These are phyloP conservation scores for Cornus kousa DNA, from an alignment of 148 eudicot species.

Conservation along the genomic window DNA sequence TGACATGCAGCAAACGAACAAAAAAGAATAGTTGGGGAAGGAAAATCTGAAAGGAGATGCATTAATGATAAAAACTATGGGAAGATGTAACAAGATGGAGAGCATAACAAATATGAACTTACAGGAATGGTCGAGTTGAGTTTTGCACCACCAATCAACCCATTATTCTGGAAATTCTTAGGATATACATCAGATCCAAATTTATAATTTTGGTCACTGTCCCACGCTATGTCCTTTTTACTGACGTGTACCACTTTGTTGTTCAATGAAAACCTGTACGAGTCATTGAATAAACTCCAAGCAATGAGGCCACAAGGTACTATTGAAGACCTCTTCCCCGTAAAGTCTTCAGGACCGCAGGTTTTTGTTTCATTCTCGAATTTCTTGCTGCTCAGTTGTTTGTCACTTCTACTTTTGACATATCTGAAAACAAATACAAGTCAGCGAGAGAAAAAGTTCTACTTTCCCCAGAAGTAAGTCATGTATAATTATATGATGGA, in stretches of 20 bases:
- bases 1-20: conserved; percentile 9
- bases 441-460: neutral
- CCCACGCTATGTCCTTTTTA: conserved; percentile 81
- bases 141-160: conserved; percentile 70
- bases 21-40: neutral
- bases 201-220: conserved; percentile 66
- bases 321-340: conserved; percentile 24
- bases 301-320: conserved; percentile 93
- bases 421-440: conserved; percentile 38
- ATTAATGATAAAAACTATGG: too few relatives aligned
- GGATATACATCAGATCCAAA: conserved; percentile 81
- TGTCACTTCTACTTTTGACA: conserved; percentile 65
- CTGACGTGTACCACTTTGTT: conserved; percentile 37
- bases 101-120: conserved; percentile 18
- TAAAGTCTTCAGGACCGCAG: conserved; percentile 51
- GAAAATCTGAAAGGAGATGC: neutral
- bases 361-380: conserved; percentile 20
- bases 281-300: conserved; percentile 95
- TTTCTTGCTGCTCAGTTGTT: conserved; percentile 44
- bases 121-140: conserved; percentile 70
- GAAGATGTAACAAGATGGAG: neutral
- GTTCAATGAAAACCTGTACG: conserved; percentile 47
- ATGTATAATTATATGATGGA: neutral
- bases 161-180: conserved; percentile 61
- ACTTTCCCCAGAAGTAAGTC: neutral